Conservation (phyloP, 371 early-diverging fungal species). For the Mucor indicus region DNA sequence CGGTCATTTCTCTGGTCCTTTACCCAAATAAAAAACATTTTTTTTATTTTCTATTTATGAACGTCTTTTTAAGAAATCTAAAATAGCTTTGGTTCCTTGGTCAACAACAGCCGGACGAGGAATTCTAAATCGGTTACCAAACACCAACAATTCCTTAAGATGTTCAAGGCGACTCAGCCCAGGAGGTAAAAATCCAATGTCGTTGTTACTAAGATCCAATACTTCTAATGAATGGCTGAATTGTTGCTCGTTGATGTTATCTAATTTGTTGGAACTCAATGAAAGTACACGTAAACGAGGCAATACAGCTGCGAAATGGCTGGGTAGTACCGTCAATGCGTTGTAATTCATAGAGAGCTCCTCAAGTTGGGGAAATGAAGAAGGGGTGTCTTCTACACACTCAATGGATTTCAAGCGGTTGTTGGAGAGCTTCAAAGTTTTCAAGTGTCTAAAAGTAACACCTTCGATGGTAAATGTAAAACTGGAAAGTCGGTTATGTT, state of each 20-base stretch:
- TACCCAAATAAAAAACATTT: constrained; percentile 5
- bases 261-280: constrained; percentile 50
- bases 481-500: constrained; percentile 47
- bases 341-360: constrained; percentile 48
- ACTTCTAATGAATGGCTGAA: constrained; percentile 42
- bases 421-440: constrained; percentile 50
- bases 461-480: constrained; percentile 33
- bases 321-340: constrained; percentile 40
- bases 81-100: constrained; percentile 58
- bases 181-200: constrained; percentile 59
- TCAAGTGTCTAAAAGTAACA: constrained; percentile 37
- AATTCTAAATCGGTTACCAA: constrained; percentile 67
- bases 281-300: constrained; percentile 49
- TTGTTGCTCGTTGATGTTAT: constrained; percentile 39
- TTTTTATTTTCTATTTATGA: neutral
- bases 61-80: constrained; percentile 52
- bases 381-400: neutral
- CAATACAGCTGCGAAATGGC: constrained; percentile 37
- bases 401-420: constrained; percentile 44
- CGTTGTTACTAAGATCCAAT: constrained; percentile 60
- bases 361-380: constrained; percentile 43
- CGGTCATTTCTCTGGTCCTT: constrained; percentile 31
- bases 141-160: constrained; percentile 50
- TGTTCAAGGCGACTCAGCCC: constrained; percentile 47
- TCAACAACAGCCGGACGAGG: constrained; percentile 62